Percentiles rank a stretch among this genome's conserved stretches.
phyloP scores from a whole-genome alignment of 805 yeast species.

The Grigorovia humatica region DNA sequence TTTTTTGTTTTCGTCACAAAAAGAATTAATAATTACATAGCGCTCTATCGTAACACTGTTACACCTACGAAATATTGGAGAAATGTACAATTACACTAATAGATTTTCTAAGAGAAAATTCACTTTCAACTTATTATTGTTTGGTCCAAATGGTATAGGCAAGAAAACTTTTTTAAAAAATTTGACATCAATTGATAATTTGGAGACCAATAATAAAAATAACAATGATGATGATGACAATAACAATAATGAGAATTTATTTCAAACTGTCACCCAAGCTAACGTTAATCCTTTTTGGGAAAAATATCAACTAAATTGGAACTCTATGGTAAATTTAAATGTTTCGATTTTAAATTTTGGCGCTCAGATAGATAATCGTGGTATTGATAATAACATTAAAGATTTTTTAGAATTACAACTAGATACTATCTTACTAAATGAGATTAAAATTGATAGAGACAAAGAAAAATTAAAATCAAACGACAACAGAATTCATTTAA shows the following conservation, averaged over 20 bases:
- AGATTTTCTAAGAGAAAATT: constrained; percentile 54
- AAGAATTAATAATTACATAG: too few relatives aligned
- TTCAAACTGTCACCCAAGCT: background rate
- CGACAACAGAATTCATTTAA: constrained; percentile 69
- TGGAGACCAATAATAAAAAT: constrained; percentile 29
- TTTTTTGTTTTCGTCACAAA: too few relatives aligned
- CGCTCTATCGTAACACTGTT: too few relatives aligned
- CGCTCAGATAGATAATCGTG: constrained; percentile 44
- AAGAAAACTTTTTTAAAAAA: constrained; percentile 65
- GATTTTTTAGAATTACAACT: constrained; percentile 60
- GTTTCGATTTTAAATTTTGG: constrained; percentile 38
- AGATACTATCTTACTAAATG: constrained; percentile 64
- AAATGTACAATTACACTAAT: background rate
- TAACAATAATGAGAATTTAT: background rate
- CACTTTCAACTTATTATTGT: constrained; percentile 56
- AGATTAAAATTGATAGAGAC: constrained; percentile 61
- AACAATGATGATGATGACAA: background rate
- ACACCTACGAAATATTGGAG: background rate
- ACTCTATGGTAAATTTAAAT: constrained; percentile 29
- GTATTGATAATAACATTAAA: constrained; percentile 39
- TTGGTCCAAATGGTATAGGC: constrained; percentile 68
- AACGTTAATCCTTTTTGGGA: background rate
- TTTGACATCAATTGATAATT: constrained; percentile 24
- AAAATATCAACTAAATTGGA: background rate
- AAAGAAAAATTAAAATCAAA: constrained; percentile 32